Percentiles rank a stretch among this genome's conserved stretches.
These are phyloP conservation scores for Aspergillus awamori DNA, from an alignment of 2,329 filamentous ascomycete genomes.

Conservation along the genomic window DNA sequence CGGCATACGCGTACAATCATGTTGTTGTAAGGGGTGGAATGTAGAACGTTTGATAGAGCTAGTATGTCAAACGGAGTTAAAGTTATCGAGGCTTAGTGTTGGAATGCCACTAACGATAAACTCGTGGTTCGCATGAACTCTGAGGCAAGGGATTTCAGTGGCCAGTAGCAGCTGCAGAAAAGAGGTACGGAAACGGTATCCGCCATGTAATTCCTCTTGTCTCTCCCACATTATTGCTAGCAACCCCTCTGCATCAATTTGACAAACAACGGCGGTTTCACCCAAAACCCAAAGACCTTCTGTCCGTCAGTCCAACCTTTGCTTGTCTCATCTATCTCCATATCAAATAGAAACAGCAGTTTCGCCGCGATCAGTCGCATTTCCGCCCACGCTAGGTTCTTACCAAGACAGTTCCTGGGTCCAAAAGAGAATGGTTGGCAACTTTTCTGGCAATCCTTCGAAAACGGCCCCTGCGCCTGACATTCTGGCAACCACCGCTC, in stretches of 20 bases:
- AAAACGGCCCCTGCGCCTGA: neutral
- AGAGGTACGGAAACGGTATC: too few species aligned
- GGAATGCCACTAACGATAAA: too few species aligned
- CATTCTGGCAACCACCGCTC: neutral
- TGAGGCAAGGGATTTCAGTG: too few species aligned
- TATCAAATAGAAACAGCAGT: neutral
- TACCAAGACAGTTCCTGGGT: constrained; percentile 34
- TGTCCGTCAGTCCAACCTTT: neutral
- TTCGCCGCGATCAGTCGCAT: constrained; percentile 12
- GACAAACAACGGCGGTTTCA: constrained; percentile 1
- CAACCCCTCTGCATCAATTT: neutral
- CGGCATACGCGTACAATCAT: too few species aligned
- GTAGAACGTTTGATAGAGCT: too few species aligned
- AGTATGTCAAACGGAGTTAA: too few species aligned
- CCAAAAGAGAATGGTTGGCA: constrained; percentile 37
- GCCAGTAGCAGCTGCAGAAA: too few species aligned
- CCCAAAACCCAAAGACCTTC: constrained; percentile 11
- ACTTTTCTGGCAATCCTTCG: constrained; percentile 18
- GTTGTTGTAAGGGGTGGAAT: too few species aligned
- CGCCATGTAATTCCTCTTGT: too few species aligned
- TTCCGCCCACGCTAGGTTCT: constrained; percentile 17
- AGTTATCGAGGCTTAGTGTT: too few species aligned
- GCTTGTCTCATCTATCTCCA: neutral
- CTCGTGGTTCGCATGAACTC: too few species aligned
- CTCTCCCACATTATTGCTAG: too few species aligned